Base-by-base conservation (phyloP, 2,329 filamentous ascomycete genomes). In the Colletotrichum siamense region DNA sequence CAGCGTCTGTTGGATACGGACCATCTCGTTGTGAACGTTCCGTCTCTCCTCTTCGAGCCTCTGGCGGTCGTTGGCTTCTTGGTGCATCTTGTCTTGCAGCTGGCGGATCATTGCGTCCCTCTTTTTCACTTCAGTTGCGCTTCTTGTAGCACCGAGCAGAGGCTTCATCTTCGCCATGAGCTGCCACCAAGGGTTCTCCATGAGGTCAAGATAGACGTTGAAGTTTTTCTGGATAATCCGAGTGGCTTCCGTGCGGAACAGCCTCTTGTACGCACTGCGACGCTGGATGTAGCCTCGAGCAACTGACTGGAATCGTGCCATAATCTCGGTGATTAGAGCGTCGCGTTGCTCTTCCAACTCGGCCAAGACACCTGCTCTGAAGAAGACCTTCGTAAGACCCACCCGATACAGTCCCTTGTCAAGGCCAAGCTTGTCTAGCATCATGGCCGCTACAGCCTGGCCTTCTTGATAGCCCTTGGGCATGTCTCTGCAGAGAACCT, bases 321-420 rank as follows among this genome's bases (percentile, higher is more conserved):
- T 96, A 82, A 99, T 98, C 78, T 98, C 94, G 9, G 95, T 94
- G 79, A 99, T 99, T 24, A 99, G 89, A 4, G 95, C 90, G 83
- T 99, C 97, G 73, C 97, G 94, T 83, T 98, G 95, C 84, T 99
- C 98, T 91, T 99, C 97, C 16, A 99, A 89, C 84, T 99, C 97
- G 49, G 97, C 97, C 63, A 99, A 90, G 4, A 99, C 96, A 75
- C 97, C 97, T 59, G 97, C 96, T 77, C 98, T 92, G 90, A 99
- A 99, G 87, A 99, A 99, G 15, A 99, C 96, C 85, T 99, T 99
- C 28, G 96, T 98, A 73, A 98, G 89, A 80, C 97, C 97, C 73
- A 99, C 96, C 26, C 98, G 94, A 84, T 98, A 99, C 78, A 98
- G 91, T 13, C 95, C 91, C 78, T 90, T 93, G 83, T 99, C 97